Evolutionary conservation across 352 stramenopile genomes (phyloP).

Genomic region (Pythium utonaiense): DNA sequence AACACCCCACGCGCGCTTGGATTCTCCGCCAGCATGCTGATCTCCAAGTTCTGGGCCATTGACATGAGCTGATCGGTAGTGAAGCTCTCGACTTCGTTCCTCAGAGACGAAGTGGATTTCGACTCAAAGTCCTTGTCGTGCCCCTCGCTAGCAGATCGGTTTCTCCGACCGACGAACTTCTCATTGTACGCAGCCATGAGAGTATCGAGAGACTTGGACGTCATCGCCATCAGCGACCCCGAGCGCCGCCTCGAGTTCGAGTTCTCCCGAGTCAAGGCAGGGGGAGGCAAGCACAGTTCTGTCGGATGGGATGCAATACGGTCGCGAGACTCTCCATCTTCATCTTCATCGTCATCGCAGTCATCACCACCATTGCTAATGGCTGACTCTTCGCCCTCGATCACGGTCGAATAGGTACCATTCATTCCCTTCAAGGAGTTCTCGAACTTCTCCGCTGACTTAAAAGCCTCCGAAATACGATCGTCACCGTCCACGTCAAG

Average conservation of each 20-base stretch:
- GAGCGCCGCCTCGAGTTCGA: constrained; percentile 45
- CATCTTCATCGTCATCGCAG: constrained; percentile 29
- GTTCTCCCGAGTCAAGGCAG: constrained; percentile 25
- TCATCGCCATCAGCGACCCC: constrained; percentile 57
- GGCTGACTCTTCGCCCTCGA: constrained; percentile 31
- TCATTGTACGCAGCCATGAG: constrained; percentile 59
- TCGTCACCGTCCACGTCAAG: constrained; percentile 24
- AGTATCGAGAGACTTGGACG: constrained; percentile 64
- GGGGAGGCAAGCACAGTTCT: no score
- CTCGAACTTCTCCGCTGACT: constrained; percentile 9
- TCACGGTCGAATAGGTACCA: neutral
- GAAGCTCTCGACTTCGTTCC: constrained; percentile 72
- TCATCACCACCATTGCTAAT: constrained; percentile 26
- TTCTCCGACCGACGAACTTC: constrained; percentile 41
- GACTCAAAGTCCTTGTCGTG: constrained; percentile 31
- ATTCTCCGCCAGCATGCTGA: constrained; percentile 43
- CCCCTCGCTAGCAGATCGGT: constrained; percentile 59
- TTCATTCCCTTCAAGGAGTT: constrained; percentile 3
- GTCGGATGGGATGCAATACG: constrained; percentile 49
- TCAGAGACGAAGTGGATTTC: constrained; percentile 23
- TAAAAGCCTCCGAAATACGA: constrained; percentile 21
- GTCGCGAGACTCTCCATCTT: constrained; percentile 46
- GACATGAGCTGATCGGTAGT: constrained; percentile 70
- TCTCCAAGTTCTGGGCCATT: constrained; percentile 73
- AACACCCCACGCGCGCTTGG: constrained; percentile 46